Conservation (phyloP, 1,139 yeast species). For the Dujonia santamariae region DNA sequence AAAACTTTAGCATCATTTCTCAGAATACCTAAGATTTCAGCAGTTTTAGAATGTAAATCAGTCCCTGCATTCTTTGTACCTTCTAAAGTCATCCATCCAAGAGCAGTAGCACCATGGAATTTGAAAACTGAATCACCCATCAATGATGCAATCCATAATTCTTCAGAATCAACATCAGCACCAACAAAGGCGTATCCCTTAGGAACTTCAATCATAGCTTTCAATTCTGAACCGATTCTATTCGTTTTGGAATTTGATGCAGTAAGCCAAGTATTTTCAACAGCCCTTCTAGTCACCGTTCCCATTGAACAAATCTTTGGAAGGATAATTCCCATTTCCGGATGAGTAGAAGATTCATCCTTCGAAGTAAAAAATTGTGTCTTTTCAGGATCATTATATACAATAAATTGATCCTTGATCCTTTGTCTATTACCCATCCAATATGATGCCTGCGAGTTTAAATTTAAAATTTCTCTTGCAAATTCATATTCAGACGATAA, state of each 20-base stretch:
- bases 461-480: constrained; percentile 73
- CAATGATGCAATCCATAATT: constrained; percentile 94
- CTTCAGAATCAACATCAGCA: constrained; percentile 98
- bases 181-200: constrained; percentile 90
- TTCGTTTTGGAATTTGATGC: constrained; percentile 89
- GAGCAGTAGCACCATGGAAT: constrained; percentile 92
- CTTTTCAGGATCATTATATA: constrained; percentile 36
- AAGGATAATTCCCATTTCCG: constrained; percentile 63
- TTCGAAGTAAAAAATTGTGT: constrained; percentile 25
- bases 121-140: constrained; percentile 90
- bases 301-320: constrained; percentile 93
- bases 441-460: constrained; percentile 80
- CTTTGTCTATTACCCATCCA: constrained; percentile 93
- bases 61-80: constrained; percentile 91
- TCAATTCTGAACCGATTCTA: constrained; percentile 90
- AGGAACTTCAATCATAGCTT: constrained; percentile 85
- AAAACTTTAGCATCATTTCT: constrained; percentile 92
- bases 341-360: constrained; percentile 19
- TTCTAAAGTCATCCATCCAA: constrained; percentile 99
- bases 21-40: constrained; percentile 81
- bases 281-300: constrained; percentile 92
- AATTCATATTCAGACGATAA: constrained; percentile 68
- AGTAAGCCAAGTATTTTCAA: constrained; percentile 96
- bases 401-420: constrained; percentile 81
- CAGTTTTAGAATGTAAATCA: constrained; percentile 93